Conservation (phyloP, 768 basidiomycete species). For the Obba rivulosa region DNA sequence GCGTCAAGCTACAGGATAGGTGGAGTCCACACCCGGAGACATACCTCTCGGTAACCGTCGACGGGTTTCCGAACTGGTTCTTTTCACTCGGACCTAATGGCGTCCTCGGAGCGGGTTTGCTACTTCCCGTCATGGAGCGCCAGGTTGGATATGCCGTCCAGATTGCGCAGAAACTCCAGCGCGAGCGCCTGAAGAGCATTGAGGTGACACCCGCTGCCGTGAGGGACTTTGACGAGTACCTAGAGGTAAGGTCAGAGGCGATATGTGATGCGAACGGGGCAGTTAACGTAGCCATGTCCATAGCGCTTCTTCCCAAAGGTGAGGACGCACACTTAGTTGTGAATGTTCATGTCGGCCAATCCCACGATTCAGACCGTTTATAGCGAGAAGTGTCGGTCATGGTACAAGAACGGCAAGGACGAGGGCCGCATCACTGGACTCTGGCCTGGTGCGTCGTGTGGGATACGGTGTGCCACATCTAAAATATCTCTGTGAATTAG, state of each 20-base stretch:
- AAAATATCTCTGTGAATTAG: constrained; percentile 17
- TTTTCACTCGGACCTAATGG: constrained; percentile 51
- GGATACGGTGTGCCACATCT: not conserved
- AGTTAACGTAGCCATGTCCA: not conserved
- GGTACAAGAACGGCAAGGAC: constrained; percentile 56
- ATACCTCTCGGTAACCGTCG: constrained; percentile 53
- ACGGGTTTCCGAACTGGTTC: constrained; percentile 68
- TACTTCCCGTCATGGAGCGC: constrained; percentile 49
- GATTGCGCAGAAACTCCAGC: constrained; percentile 52
- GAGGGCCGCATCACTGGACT: constrained; percentile 52
- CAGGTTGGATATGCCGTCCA: constrained; percentile 52
- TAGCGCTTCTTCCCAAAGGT: constrained; percentile 45
- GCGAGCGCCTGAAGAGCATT: constrained; percentile 58
- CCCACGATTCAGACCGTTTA: constrained; percentile 19
- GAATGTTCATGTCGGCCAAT: not conserved
- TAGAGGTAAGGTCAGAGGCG: constrained; percentile 36
- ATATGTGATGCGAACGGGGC: not conserved
- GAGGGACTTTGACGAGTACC: constrained; percentile 53
- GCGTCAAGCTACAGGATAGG: constrained; percentile 45
- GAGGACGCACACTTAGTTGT: not conserved
- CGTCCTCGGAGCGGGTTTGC: constrained; percentile 45
- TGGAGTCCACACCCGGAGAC: constrained; percentile 50
- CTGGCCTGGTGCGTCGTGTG: constrained; percentile 44
- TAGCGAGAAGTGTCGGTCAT: constrained; percentile 49
- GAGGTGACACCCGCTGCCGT: constrained; percentile 57